These are phyloP conservation scores for Athelia psychrophila DNA, from an alignment of 1,284 basidiomycete genomes.

Conservation along the genomic window DNA sequence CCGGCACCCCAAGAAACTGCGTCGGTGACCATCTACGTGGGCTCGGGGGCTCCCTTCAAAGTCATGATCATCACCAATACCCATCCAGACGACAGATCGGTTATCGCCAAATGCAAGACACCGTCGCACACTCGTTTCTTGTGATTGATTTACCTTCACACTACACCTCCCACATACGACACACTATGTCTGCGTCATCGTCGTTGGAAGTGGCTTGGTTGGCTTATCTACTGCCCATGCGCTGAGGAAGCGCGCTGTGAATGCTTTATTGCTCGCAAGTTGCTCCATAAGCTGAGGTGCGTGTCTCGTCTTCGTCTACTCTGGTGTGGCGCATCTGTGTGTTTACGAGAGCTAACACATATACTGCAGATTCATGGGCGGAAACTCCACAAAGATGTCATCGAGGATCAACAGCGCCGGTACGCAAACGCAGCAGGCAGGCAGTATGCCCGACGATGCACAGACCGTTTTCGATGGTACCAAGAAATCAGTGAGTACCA, in stretches of 20 bases:
- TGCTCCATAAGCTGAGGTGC: slow-evolving; percentile 69
- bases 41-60: no score
- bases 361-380: slow-evolving; percentile 64
- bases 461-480: slow-evolving; percentile 82
- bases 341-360: slow-evolving; percentile 6
- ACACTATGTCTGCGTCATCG: slow-evolving; percentile 53
- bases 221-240: slow-evolving; percentile 81
- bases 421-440: slow-evolving; percentile 61
- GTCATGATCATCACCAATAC: no score
- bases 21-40: no score
- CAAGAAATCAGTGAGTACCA: slow-evolving; percentile 72
- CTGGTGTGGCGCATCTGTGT: background rate
- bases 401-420: slow-evolving; percentile 81
- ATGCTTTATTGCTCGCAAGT: no score
- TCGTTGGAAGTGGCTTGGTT: slow-evolving; percentile 77
- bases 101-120: no score
- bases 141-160: no score
- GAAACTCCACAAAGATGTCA: slow-evolving; percentile 83
- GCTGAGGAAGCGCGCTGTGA: slow-evolving; percentile 78
- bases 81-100: no score
- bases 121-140: no score
- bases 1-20: no score
- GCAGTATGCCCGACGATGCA: slow-evolving; percentile 63
- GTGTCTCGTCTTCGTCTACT: background rate
- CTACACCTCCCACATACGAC: background rate